Percentiles rank a stretch among this genome's conserved stretches.
phyloP scores from a whole-genome alignment of 2,329 filamentous ascomycete species.

The Hypoxylon sp. region DNA sequence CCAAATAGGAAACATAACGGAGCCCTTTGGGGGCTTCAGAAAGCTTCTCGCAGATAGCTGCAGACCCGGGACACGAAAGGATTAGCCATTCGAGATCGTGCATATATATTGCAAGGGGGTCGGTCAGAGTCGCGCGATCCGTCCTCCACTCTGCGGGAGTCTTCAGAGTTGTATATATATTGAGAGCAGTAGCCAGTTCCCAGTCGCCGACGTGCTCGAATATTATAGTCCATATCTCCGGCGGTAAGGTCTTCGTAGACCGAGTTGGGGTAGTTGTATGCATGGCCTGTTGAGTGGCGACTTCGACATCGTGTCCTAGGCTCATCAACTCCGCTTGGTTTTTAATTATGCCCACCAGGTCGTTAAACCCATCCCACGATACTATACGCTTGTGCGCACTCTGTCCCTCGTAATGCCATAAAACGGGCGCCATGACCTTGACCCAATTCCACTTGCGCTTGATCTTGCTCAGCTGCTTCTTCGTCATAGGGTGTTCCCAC shows the following conservation, averaged over 20 bases:
- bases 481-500: slow-evolving; percentile 92
- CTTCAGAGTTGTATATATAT: slow-evolving; percentile 83
- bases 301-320: slow-evolving; percentile 79
- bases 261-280: slow-evolving; percentile 58
- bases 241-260: slow-evolving; percentile 72
- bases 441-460: slow-evolving; percentile 90
- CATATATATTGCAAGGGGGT: slow-evolving; percentile 79
- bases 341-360: slow-evolving; percentile 80
- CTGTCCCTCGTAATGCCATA: slow-evolving; percentile 81
- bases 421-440: slow-evolving; percentile 81
- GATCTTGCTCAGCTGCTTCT: slow-evolving; percentile 88
- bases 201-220: slow-evolving; percentile 89
- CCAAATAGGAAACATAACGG: slow-evolving; percentile 80
- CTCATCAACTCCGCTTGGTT: slow-evolving; percentile 83
- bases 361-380: slow-evolving; percentile 76
- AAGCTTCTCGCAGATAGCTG: slow-evolving; percentile 81
- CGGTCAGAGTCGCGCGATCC: slow-evolving; percentile 57
- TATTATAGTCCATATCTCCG: slow-evolving; percentile 91
- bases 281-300: slow-evolving; percentile 61
- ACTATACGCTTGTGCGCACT: slow-evolving; percentile 65
- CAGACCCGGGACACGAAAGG: slow-evolving; percentile 75
- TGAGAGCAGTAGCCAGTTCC: slow-evolving; percentile 87
- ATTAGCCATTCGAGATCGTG: slow-evolving; percentile 89
- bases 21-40: slow-evolving; percentile 79
- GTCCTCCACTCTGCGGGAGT: slow-evolving; percentile 69